phyloP scores from a whole-genome alignment of 2,329 filamentous ascomycete species.

The Pseudopyrenochaeta lycopersici region DNA sequence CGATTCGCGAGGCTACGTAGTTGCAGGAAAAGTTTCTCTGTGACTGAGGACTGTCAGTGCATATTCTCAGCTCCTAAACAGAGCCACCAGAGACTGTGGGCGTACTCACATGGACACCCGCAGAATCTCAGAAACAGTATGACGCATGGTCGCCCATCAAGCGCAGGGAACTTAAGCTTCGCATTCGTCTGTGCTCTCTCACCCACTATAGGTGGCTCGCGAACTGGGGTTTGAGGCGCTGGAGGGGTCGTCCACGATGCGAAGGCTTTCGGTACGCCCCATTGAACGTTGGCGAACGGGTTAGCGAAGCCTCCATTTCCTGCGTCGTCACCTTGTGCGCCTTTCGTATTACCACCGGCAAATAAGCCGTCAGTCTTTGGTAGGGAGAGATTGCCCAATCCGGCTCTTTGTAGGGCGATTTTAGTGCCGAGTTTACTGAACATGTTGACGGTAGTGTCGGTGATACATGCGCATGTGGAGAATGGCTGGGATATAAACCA shows the following conservation, averaged over 20 bases:
- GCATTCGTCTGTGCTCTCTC: conserved; percentile 35
- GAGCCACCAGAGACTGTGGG: too few species aligned
- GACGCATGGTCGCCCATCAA: conserved; percentile 41
- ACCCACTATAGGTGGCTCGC: conserved; percentile 36
- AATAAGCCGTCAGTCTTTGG: conserved; percentile 35
- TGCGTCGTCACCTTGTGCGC: conserved; percentile 23
- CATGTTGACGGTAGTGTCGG: conserved; percentile 49
- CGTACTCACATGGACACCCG: conserved; percentile 46
- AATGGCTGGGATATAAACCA: neutral
- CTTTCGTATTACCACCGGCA: conserved; percentile 38
- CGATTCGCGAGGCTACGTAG: conserved; percentile 65
- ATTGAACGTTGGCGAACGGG: conserved; percentile 49
- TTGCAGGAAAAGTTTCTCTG: conserved; percentile 62
- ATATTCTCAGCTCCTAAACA: neutral
- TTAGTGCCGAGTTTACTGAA: conserved; percentile 66
- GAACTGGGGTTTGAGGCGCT: conserved; percentile 34
- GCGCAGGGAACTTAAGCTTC: conserved; percentile 42
- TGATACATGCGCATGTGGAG: conserved; percentile 16
- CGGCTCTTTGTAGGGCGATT: conserved; percentile 66
- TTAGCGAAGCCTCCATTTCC: conserved; percentile 36
- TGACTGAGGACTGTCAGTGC: conserved; percentile 30
- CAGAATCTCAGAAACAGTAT: conserved; percentile 45
- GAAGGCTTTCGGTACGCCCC: conserved; percentile 43
- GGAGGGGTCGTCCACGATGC: conserved; percentile 46
- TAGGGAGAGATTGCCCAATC: conserved; percentile 62